Evolutionary conservation across 345 rosid genomes (phyloP).

Genomic region (Rhodamnia rubescens): DNA sequence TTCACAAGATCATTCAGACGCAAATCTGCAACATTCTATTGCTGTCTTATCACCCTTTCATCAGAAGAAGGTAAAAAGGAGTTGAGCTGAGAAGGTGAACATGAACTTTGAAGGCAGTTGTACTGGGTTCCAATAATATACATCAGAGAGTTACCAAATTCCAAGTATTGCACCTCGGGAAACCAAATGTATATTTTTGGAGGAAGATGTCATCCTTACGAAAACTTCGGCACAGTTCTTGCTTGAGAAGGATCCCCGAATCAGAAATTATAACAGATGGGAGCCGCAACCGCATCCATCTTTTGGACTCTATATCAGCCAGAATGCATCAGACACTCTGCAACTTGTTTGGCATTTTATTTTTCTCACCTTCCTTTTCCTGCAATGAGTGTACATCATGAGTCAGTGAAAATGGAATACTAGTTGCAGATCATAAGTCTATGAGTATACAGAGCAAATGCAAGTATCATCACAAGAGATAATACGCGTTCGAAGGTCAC

Average conservation of each 20-base stretch:
- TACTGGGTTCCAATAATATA: neutral
- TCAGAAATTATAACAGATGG: neutral
- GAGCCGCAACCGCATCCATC: neutral
- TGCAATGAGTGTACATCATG: conserved; percentile 7
- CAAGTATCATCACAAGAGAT: neutral
- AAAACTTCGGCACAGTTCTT: neutral
- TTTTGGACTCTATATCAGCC: neutral
- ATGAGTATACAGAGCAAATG: neutral
- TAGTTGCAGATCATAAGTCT: neutral
- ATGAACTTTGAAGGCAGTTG: neutral
- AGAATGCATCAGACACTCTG: conserved; percentile 20
- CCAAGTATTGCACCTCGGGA: neutral
- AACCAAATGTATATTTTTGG: neutral
- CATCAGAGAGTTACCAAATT: neutral
- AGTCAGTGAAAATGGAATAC: neutral
- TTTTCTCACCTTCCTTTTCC: conserved; percentile 31
- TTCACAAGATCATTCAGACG: neutral
- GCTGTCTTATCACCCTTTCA: neutral
- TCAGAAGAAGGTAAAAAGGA: neutral
- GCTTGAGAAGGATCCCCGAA: neutral
- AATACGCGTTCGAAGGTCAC: neutral
- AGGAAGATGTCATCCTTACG: neutral
- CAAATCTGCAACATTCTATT: neutral
- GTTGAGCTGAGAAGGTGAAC: neutral
- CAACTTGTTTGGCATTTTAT: conserved; percentile 27